Conservation (phyloP, 805 yeast species). For the Starmerella kuoi region DNA sequence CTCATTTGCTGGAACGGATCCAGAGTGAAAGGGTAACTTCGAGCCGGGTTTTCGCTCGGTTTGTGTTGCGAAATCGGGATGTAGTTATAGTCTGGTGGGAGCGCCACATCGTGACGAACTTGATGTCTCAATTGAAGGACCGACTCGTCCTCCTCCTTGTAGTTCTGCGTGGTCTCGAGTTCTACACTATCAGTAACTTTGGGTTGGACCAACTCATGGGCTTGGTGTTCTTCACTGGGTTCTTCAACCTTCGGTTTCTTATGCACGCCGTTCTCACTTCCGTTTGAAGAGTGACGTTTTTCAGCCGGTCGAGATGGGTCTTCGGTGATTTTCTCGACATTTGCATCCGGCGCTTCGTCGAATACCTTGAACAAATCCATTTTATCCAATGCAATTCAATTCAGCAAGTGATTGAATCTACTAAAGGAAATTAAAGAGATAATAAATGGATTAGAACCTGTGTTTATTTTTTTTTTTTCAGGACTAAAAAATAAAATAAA, state of each 20-base stretch:
- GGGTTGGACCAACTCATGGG: conserved; percentile 4
- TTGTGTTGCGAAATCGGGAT: conserved; percentile 80
- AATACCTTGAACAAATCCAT: conserved; percentile 25
- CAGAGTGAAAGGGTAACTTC: conserved; percentile 80
- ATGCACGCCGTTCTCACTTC: background rate
- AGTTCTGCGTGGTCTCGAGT: conserved; percentile 19
- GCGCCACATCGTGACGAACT: conserved; percentile 94
- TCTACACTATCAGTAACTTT: conserved; percentile 23
- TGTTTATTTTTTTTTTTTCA: no score
- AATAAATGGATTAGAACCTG: no score
- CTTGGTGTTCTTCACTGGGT: background rate
- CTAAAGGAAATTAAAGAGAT: no score
- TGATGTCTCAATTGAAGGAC: conserved; percentile 69
- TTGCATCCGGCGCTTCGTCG: conserved; percentile 18
- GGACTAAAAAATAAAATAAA: no score
- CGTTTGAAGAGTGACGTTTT: background rate
- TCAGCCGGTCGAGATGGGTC: background rate
- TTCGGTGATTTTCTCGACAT: conserved; percentile 1
- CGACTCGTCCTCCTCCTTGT: conserved; percentile 16
- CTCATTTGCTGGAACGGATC: conserved; percentile 98
- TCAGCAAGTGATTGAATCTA: no score
- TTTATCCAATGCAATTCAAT: no score
- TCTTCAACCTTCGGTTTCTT: conserved; percentile 7
- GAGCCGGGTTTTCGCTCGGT: conserved; percentile 55
- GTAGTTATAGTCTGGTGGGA: conserved; percentile 85